Base-by-base conservation (phyloP, 2,329 filamentous ascomycete genomes). In the Xylariaceae sp. region DNA sequence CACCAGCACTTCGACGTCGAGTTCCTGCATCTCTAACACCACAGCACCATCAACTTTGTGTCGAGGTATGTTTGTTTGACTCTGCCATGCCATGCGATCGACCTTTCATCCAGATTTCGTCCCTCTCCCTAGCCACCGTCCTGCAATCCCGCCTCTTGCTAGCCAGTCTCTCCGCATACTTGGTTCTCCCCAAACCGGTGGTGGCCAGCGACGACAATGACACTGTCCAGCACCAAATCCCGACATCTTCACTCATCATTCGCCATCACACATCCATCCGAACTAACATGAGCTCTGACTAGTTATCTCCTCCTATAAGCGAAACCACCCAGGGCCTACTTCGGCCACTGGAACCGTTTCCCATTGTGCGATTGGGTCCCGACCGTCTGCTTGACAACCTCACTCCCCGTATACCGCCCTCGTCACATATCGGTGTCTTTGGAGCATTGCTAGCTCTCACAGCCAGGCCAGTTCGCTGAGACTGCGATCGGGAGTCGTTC, bases 51-150 rank as follows among this genome's bases (percentile, higher is more conserved):
- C 64, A 49, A 52, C 58, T 55, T 51, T 57, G 52, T 58, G 53
- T 58, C 62, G 55, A 60, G 58, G 71, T 74, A 65, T 69, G 71
- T 69, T 54, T 53, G 58, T 56, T 50, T 56, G 57, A 57, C 52
- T 56, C 63, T 57, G 42, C 51, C 51, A 51, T 52, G 56, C 47
- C 55, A 66, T 64, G 71, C 70, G 71, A 74, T 71, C 68, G 58
- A 59, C 50, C 39, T 36, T 59, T 45, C 47, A 46, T 53, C 45
- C 41, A 43, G 55, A 53, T 60, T 56, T 44, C 52, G 44, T 38
- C 57, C 52, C 55, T 53, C 54, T 45, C 51, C 52, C 47, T 50
- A 47, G 42, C 38, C 48, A 33, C 50, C 45, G 45, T 52, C 47
- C 33, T 49, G 54, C 39, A 48, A 57, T 48, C 31, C 44, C 38